phyloP scores from a whole-genome alignment of 129 eudicot genomes.

The Chrysanthemum seticuspe region DNA sequence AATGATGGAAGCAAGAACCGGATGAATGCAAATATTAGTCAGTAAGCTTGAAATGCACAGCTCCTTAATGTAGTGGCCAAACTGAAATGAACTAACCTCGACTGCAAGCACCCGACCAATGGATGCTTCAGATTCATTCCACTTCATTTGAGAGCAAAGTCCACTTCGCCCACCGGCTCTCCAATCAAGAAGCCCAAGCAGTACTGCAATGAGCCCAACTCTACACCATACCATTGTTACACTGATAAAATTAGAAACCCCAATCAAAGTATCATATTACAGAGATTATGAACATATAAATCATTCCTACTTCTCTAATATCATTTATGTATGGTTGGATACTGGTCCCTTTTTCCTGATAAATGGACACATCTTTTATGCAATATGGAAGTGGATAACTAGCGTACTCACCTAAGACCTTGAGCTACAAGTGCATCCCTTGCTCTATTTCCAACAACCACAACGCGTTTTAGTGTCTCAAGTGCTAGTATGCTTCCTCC shows the following conservation, averaged over 20 bases:
- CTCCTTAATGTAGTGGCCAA: not conserved
- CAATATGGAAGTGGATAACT: not conserved
- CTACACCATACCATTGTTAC: constrained; percentile 35
- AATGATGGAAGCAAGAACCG: constrained; percentile 94
- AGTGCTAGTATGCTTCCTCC: constrained; percentile 98
- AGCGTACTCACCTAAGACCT: constrained; percentile 75
- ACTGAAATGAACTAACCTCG: constrained; percentile 50
- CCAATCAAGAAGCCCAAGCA: constrained; percentile 99
- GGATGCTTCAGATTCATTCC: constrained; percentile 99
- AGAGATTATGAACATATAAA: not conserved
- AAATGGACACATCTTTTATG: too few relatives aligned
- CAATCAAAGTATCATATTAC: constrained; percentile 8
- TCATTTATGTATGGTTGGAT: too few relatives aligned
- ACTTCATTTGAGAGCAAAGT: constrained; percentile 90
- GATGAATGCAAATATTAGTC: constrained; percentile 15
- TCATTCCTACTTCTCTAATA: not conserved
- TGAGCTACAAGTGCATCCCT: constrained; percentile 99
- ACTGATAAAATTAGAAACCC: not conserved
- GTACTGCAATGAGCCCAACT: constrained; percentile 97
- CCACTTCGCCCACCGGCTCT: constrained; percentile 93
- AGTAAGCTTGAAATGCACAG: not conserved
- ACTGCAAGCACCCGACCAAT: constrained; percentile 95
- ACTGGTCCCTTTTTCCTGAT: too few relatives aligned
- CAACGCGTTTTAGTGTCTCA: constrained; percentile 96
- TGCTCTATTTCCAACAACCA: constrained; percentile 96